Conservation (phyloP, 1,284 basidiomycete species). For the Puccinia polysora region DNA sequence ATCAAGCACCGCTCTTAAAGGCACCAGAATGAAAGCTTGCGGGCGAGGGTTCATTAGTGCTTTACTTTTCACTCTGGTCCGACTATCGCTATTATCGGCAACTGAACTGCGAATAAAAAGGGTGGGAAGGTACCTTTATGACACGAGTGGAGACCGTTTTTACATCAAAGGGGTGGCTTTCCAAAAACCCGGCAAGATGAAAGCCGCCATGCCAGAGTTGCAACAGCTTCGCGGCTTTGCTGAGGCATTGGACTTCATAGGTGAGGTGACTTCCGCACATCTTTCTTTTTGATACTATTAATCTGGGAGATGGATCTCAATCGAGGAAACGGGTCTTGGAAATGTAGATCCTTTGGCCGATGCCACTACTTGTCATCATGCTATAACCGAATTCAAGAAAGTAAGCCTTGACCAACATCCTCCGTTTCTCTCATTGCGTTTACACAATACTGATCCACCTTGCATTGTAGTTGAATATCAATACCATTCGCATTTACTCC, state of each 20-base stretch:
- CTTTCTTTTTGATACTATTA: background rate
- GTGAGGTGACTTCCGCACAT: background rate
- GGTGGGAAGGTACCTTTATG: constrained; percentile 19
- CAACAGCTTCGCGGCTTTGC: background rate
- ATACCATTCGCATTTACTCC: constrained; percentile 62
- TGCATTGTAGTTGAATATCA: constrained; percentile 61
- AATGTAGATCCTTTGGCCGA: constrained; percentile 26
- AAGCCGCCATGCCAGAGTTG: no score
- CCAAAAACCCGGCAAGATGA: constrained; percentile 15
- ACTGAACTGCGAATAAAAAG: constrained; percentile 9
- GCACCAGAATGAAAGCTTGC: background rate
- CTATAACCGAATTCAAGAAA: constrained; percentile 17
- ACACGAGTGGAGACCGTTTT: constrained; percentile 17
- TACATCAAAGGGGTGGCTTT: constrained; percentile 37
- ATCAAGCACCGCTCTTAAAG: background rate
- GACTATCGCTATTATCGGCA: constrained; percentile 1
- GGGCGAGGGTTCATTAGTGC: background rate
- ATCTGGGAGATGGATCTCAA: background rate
- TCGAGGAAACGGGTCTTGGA: background rate
- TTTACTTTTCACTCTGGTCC: constrained; percentile 2
- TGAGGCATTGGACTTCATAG: background rate
- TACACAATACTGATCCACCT: background rate
- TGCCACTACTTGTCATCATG: constrained; percentile 7
- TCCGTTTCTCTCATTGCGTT: background rate
- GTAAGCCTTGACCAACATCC: background rate